Evolutionary conservation across 78 protist genomes (phyloP).

Genomic region (Pigoraptor vietnamica): DNA sequence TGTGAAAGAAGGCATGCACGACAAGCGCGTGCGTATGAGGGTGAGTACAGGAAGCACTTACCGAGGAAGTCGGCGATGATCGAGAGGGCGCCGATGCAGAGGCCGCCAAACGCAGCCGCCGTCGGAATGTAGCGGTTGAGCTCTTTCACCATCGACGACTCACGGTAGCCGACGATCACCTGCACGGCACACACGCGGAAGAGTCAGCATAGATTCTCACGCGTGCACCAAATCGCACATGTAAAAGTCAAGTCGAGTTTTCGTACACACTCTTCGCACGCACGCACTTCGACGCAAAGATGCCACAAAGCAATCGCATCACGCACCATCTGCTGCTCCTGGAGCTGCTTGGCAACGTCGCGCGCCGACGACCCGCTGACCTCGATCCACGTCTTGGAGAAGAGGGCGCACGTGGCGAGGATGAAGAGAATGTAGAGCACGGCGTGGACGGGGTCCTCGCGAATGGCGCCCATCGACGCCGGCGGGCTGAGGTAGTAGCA

Average conservation of each 20-base stretch:
- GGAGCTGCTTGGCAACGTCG: constrained; percentile 94
- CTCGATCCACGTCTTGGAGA: constrained; percentile 93
- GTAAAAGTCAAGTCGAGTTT: too few species aligned
- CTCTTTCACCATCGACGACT: constrained; percentile 11
- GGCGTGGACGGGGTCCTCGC: constrained; percentile 93
- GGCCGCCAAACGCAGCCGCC: constrained; percentile 99
- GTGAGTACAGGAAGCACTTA: not conserved
- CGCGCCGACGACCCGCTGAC: constrained; percentile 88
- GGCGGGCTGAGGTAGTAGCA: constrained; percentile 98
- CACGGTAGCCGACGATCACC: not conserved
- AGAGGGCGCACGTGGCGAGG: constrained; percentile 95
- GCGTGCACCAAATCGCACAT: too few species aligned
- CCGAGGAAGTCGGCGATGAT: constrained; percentile 95
- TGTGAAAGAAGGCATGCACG: too few species aligned
- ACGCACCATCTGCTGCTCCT: constrained; percentile 80
- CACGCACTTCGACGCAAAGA: too few species aligned
- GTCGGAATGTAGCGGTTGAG: constrained; percentile 98
- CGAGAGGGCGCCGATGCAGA: constrained; percentile 98
- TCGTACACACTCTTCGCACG: too few species aligned
- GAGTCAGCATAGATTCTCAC: too few species aligned
- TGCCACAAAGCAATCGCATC: too few species aligned
- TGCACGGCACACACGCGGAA: too few species aligned
- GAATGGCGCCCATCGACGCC: constrained; percentile 50
- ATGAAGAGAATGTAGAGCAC: constrained; percentile 91
- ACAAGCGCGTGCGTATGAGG: too few species aligned